Evolutionary conservation across 371 early-diverging fungal genomes (phyloP), one percentile per base, ranked within the genome.

Genomic region (Blastocladiella emersonii): DNA sequence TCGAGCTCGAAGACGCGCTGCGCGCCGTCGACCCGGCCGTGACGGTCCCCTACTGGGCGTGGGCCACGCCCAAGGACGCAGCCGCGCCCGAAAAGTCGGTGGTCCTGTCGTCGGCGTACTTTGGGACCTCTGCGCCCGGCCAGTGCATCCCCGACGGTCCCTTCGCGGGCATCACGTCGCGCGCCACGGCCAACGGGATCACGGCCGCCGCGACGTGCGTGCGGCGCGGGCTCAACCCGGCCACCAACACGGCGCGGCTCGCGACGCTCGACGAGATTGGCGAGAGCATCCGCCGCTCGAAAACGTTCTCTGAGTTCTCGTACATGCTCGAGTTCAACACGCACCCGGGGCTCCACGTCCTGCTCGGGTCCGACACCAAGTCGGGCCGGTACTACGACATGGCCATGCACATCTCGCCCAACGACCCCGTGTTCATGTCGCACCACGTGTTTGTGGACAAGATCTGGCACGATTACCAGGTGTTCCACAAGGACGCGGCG

Each of bases 381-480:
- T 10, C 45, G 19, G 23, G 23, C 19, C 45, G 21, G 19, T 8
- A 3, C 19, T 21, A 4, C 56, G 79, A 78, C 63, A 78, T 79
- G 56, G 56, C 65, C 1, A 68, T 71, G 1, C 62, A 48, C 62
- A 61, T 67, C 48, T 67, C 73, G 27, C 79, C 79, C 12, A 76
- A 74, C 61, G 79, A 79, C 51, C 72, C 76, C 39, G 65, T 75
- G 61, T 79, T 79, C 68, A 72, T 63, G 43, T 65, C 75, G 66
- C 78, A 79, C 65, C 79, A 79, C 51, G 72, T 72, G 41, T 74
- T 76, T 48, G 63, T 80, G n/a, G 79, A 79, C 64, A 74, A 75
- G 34, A 64, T 78, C 56, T 78, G 78, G 78, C 69, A 65, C 66
- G 62, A 65, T 53, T 78, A 75, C 75, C 80, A 78, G 51, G 19